Base-by-base conservation (phyloP, 163 green algal species). In the Smithsoniella earleae region DNA sequence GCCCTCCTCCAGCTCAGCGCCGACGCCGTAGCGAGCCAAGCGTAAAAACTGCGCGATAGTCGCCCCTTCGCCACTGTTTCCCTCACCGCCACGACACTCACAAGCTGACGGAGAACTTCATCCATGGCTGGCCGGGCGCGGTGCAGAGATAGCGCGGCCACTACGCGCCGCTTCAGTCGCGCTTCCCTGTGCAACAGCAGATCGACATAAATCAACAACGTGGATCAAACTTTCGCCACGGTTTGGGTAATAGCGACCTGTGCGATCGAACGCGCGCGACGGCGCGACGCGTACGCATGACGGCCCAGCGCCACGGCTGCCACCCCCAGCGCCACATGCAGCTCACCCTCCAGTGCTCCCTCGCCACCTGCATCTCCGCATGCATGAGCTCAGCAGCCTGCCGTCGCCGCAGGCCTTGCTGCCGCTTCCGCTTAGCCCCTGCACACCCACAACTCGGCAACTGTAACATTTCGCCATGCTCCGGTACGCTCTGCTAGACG, bases 291-390 rank as follows among this genome's bases (percentile, higher is more conserved):
- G 25, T 64, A 25, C 49, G 49, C 49, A 27, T 27, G 25, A 64
- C 49, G 6, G 49, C 49, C 13, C 8, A 13, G 25, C 33, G 31
- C 49, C 49, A 64, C 13, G 49, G 49, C 49, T 27, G 49, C 49
- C 49, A 64, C 25, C 49, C 49, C 25, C 33, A 64, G 49, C 13
- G 49, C 49, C 49, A 64, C 49, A 36, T 25, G 49, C 49, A 64
- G 13, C 25, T 27, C 6, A 64, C 8, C 5, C 25, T 27, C 8
- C 33, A 27, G 49, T 64, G 49, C 49, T 64, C 49, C 49, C 33
- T 64, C 1, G 49, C 49, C 6, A 64, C 49, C 13, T 64, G 49
- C 49, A 25, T 36, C 49, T 64, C 49, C 5, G 49, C 49, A 18
- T 13, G 49, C 49, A 64, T 25, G 25, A 64, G 31, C 49, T 64